These are phyloP conservation scores for Chloris gayana DNA, from an alignment of 176 grass and related monocot species.

Conservation along the genomic window DNA sequence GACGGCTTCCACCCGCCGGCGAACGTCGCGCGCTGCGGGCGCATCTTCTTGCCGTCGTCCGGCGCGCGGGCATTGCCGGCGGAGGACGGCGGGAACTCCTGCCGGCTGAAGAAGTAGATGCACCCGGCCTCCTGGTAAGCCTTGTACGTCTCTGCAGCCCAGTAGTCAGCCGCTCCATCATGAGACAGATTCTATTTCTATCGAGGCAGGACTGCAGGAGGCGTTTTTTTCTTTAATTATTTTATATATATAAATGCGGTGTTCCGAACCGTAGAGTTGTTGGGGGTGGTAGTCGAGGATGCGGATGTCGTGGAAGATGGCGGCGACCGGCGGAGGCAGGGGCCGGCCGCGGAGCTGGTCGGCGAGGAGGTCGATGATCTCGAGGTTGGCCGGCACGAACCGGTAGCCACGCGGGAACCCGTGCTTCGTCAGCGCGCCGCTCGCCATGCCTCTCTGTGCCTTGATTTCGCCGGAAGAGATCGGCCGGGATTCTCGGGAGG, in stretches of 20 bases:
- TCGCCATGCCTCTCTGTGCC: no score
- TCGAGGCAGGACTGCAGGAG: no score
- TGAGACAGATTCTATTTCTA: no score
- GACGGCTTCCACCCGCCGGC: conserved; percentile 29
- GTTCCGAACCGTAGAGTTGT: conserved; percentile 35
- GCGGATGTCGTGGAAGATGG: conserved; percentile 14
- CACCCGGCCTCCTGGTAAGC: not conserved
- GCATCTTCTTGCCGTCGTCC: not conserved
- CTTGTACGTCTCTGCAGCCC: conserved; percentile 3
- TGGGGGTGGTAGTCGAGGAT: conserved; percentile 38
- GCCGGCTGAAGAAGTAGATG: conserved; percentile 44
- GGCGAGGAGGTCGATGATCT: conserved; percentile 21
- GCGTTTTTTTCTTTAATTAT: no score
- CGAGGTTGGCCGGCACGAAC: not conserved
- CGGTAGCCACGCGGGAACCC: conserved; percentile 26
- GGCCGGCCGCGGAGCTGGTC: not conserved
- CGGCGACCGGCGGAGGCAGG: not conserved
- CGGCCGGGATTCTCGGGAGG: no score
- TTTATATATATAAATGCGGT: no score
- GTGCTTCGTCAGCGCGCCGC: conserved; percentile 2
- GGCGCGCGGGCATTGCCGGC: no score
- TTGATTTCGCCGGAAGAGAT: no score
- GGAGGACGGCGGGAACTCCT: not conserved
- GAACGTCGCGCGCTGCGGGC: not conserved
- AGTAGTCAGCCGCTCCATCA: not conserved